A percentile compares a stretch with the other conserved stretches of the same genome.
Conservation (phyloP, 176 grass and related monocot genomes). For the Saccharum officinarum region DNA sequence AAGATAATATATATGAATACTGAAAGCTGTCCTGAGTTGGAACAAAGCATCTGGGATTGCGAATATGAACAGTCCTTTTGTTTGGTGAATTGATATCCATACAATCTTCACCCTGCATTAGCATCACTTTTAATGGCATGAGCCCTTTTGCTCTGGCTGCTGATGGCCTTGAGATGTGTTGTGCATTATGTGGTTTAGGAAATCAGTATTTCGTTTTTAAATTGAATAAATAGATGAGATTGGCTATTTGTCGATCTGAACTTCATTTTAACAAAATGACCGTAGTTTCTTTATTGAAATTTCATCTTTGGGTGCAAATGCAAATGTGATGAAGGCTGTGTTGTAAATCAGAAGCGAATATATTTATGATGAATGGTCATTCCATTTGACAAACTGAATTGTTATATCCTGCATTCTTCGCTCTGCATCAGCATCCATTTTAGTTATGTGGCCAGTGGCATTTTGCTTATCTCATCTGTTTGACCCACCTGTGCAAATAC, state of each 20-base stretch:
- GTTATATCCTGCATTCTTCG: background rate
- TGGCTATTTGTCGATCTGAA: background rate
- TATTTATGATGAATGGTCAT: background rate
- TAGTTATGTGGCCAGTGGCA: background rate
- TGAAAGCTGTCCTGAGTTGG: background rate
- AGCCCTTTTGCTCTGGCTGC: background rate
- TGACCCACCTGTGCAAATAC: background rate
- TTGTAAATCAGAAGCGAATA: too few species aligned
- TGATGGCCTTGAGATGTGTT: background rate
- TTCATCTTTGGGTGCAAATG: background rate
- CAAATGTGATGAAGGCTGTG: background rate
- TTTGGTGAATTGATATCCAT: background rate
- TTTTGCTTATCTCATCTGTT: background rate
- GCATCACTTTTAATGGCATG: background rate
- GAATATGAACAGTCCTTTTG: background rate
- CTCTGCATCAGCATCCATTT: background rate
- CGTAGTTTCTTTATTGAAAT: background rate
- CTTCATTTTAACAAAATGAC: background rate
- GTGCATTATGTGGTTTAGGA: background rate
- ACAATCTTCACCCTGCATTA: background rate
- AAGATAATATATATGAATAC: background rate
- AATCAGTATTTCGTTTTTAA: background rate
- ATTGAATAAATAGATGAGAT: background rate
- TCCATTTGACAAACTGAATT: background rate
- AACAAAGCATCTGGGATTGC: background rate